phyloP scores from a whole-genome alignment of 345 rosid species.

The Melaleuca quinquenervia region DNA sequence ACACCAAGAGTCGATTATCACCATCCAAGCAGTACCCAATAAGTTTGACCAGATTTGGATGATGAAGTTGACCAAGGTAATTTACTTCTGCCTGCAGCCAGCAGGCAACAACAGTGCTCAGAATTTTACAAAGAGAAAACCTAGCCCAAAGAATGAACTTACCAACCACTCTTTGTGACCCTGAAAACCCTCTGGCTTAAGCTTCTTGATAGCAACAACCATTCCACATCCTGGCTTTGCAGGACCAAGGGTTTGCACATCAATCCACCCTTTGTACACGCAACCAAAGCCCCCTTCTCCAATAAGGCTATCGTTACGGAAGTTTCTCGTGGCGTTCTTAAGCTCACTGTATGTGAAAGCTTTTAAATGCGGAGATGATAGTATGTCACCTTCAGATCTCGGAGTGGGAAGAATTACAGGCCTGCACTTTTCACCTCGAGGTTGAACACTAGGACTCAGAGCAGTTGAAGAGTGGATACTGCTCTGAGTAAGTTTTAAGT shows the following conservation, averaged over 20 bases:
- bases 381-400: slow-evolving; percentile 33
- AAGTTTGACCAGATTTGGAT: slow-evolving; percentile 69
- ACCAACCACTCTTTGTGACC: slow-evolving; percentile 97
- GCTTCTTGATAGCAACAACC: slow-evolving; percentile 67
- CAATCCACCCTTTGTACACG: slow-evolving; percentile 78
- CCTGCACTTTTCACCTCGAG: slow-evolving; percentile 3
- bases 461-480: slow-evolving; percentile 7
- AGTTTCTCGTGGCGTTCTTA: slow-evolving; percentile 52
- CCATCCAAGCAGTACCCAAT: slow-evolving; percentile 64
- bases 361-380: slow-evolving; percentile 40
- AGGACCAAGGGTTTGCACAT: slow-evolving; percentile 22
- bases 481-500: not conserved
- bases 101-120: not conserved
- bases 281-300: slow-evolving; percentile 94
- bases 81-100: slow-evolving; percentile 55
- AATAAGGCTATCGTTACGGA: slow-evolving; percentile 42
- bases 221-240: slow-evolving; percentile 35
- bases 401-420: slow-evolving; percentile 14
- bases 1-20: slow-evolving; percentile 65
- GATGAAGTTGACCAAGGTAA: slow-evolving; percentile 65
- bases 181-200: slow-evolving; percentile 56
- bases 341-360: slow-evolving; percentile 48
- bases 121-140: not conserved
- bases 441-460: slow-evolving; percentile 3
- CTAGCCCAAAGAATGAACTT: slow-evolving; percentile 1